Base-by-base conservation (phyloP, 2,329 filamentous ascomycete genomes). In the Aspergillus persii region DNA sequence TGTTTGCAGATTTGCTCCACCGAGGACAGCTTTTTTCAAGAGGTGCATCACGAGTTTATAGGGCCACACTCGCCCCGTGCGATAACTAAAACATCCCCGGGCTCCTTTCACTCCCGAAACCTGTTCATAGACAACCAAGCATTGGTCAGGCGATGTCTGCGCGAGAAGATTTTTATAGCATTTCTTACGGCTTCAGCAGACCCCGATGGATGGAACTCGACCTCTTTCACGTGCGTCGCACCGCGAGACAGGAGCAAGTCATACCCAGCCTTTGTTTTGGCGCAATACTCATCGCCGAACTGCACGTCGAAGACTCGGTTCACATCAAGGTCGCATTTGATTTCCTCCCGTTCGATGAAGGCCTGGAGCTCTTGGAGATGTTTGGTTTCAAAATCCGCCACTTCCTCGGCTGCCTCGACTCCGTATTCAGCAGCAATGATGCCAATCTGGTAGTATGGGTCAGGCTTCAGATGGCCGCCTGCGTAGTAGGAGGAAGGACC, bases 21-120 rank as follows among this genome's bases (percentile, higher is more conserved):
- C 70, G 0, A 67, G 72, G 18, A 79, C 74, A 7, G 83, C 68
- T 0, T 91, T 81, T 69, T 90, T 85, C 0, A 96, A 77, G 0
- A 93, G 81, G 75, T 86, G 89, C 1, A 86, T 80, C 2, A 96
- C 87, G 18, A 96, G 83, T 76, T 95, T 96, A 74, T 96, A 96
- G 0, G 92, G 92, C 74, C 74, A 77, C 12, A 77, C 63, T 36
- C 70, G 69, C 1, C 63, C 73, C 2, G 74, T 68, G 0, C 67
- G 70, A 52, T 70, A 75, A 1, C 67, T 63, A 31, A 77, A 74
- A 41, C 71, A 74, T 2, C 69, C 71, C 23, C 63, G 59, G 0
- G 76, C 75, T 8, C 68, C 73, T 54, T 76, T 77, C 11, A 79
- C 75, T 0, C 75, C 71, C 0, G 75, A 76, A 50, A 74, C 65